Base-by-base conservation (phyloP, 2,329 filamentous ascomycete genomes). In the Colletotrichum chlorophyti region DNA sequence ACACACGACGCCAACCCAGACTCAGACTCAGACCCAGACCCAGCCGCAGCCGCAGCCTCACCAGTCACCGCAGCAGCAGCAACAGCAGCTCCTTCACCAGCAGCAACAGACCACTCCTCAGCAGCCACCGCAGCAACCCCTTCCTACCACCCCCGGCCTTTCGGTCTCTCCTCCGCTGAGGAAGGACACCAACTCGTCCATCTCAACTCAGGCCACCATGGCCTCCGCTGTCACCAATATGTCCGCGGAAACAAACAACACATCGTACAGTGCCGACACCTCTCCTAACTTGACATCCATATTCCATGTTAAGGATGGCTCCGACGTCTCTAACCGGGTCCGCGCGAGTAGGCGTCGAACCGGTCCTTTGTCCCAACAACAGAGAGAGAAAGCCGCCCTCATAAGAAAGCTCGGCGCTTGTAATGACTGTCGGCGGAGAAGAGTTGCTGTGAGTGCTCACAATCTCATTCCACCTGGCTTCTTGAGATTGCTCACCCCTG, bases 391-490 rank as follows among this genome's bases (percentile, higher is more conserved):
- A 68, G 83, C 83, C 42, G 83, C 83, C 41, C 69, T 86, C 55
- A 86, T 86, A 61, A 74, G 83, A 65, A 86, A 85, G 69, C 72
- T 86, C 50, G 83, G 83, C 55, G 83, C 83, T 43, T 86, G 83
- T 65, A 65, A 69, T 29, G 82, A 85, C 64, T 86, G 83, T 63
- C 77, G 82, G 38, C 76, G 81, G 54, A 76, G 83, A 63, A 76
- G 83, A 68, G 83, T 86, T 70, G 83, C 83, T 69, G 83, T 85
- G 76, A 82, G 82, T 80, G 38, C 11, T 19, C 31, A 27, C 23
- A 5, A 7, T 14, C 35, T 24, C 45, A 14, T 12, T 24, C 9
- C 31, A n/a, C 12, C 14, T 9, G 3, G 37, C 42, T 61, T 23
- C 14, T 10, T 35, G 24, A 37, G 50, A 38, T 50, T 57, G 53